Evolutionary conservation across 208 protist genomes (phyloP).

Genomic region (Tritrichomonas musculus): DNA sequence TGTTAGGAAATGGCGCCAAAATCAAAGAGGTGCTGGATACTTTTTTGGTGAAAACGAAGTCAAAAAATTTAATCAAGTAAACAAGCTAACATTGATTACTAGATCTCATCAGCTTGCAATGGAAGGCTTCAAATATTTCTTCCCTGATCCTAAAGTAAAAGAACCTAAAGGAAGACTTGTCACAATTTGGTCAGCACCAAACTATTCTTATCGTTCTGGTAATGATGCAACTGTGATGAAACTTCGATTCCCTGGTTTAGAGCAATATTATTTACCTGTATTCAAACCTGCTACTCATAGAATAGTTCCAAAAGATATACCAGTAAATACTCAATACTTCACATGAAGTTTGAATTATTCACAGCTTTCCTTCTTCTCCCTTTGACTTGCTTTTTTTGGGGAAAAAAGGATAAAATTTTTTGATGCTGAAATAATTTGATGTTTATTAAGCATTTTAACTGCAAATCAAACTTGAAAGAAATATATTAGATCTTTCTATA

Average conservation of each 20-base stretch:
- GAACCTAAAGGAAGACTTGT: constrained; percentile 57
- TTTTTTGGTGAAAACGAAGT: constrained; percentile 84
- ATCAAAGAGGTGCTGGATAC: constrained; percentile 93
- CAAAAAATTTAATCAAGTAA: constrained; percentile 73
- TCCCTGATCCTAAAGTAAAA: constrained; percentile 66
- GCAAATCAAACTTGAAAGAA: too few species aligned
- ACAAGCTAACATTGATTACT: constrained; percentile 78
- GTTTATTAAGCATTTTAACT: too few species aligned
- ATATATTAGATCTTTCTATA: too few species aligned
- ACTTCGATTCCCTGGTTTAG: constrained; percentile 75
- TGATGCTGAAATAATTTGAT: too few species aligned
- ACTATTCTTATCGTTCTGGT: constrained; percentile 60
- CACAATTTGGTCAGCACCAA: constrained; percentile 60
- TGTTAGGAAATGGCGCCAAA: constrained; percentile 83
- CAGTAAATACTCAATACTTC: too few species aligned
- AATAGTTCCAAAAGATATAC: neutral
- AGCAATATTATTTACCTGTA: neutral
- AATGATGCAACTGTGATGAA: constrained; percentile 56
- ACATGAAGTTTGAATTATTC: too few species aligned
- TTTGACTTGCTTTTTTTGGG: too few species aligned
- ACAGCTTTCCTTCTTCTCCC: too few species aligned
- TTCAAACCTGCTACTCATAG: neutral
- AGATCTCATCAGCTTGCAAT: constrained; percentile 59
- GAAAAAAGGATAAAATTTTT: too few species aligned
- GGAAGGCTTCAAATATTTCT: constrained; percentile 63